phyloP scores from a whole-genome alignment of 352 stramenopile genomes.

The Thalassiosira mediterranea region DNA sequence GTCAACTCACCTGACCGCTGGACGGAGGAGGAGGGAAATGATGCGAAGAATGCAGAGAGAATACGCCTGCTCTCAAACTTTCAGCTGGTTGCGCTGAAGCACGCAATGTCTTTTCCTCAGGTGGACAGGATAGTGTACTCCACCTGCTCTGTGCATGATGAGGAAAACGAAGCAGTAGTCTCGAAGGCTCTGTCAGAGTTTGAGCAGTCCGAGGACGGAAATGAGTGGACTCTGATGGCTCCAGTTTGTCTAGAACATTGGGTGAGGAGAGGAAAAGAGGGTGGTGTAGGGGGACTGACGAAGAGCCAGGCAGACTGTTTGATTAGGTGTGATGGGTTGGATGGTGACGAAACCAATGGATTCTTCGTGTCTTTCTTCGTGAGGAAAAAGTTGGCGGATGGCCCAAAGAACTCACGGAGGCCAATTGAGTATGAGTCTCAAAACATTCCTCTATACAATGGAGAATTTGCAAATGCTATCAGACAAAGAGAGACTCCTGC shows the following conservation, averaged over 20 bases:
- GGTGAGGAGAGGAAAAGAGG: slow-evolving; percentile 63
- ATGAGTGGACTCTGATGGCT: slow-evolving; percentile 60
- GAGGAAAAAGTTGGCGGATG: slow-evolving; percentile 52
- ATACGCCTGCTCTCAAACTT: slow-evolving; percentile 93
- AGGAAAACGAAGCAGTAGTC: slow-evolving; percentile 96
- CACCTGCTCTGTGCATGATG: slow-evolving; percentile 94
- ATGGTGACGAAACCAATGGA: slow-evolving; percentile 93
- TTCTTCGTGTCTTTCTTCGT: slow-evolving; percentile 98
- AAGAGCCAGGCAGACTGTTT: slow-evolving; percentile 85
- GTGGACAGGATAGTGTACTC: slow-evolving; percentile 95
- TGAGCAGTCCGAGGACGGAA: slow-evolving; percentile 10
- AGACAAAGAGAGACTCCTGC: too few relatives aligned
- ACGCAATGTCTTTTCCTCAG: slow-evolving; percentile 92
- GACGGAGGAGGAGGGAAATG: slow-evolving; percentile 42
- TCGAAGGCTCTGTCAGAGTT: slow-evolving; percentile 85
- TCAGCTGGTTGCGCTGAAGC: slow-evolving; percentile 91
- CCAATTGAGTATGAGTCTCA: slow-evolving; percentile 11
- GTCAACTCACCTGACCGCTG: slow-evolving; percentile 84
- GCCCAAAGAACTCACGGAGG: slow-evolving; percentile 7
- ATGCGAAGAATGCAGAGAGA: slow-evolving; percentile 80
- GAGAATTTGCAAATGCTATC: slow-evolving; percentile 40
- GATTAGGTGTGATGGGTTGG: slow-evolving; percentile 88
- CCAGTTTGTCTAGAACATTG: slow-evolving; percentile 67
- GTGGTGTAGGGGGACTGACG: slow-evolving; percentile 51
- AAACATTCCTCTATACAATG: slow-evolving; percentile 48